phyloP scores from a whole-genome alignment of 495 filamentous ascomycete species.

The Aspergillus saccharolyticus region DNA sequence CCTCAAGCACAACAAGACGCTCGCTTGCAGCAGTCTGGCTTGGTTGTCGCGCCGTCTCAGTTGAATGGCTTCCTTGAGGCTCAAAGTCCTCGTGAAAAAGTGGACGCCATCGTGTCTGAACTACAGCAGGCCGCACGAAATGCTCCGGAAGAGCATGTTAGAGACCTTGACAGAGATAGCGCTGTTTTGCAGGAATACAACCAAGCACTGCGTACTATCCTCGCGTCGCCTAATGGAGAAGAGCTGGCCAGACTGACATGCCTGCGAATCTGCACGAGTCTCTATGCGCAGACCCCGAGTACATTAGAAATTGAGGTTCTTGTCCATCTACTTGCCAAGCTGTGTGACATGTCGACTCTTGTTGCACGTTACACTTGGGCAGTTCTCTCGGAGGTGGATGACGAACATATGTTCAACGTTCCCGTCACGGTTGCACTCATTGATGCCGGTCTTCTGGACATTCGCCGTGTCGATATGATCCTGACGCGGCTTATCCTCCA shows the following conservation, averaged over 20 bases:
- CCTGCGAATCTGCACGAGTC: slow-evolving; percentile 61
- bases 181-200: slow-evolving; percentile 60
- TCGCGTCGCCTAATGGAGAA: slow-evolving; percentile 54
- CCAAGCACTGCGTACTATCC: slow-evolving; percentile 46
- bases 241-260: slow-evolving; percentile 62
- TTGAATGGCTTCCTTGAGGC: slow-evolving; percentile 64
- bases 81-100: slow-evolving; percentile 55
- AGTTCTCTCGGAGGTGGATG: slow-evolving; percentile 59
- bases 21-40: slow-evolving; percentile 41
- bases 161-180: slow-evolving; percentile 61
- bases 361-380: slow-evolving; percentile 69
- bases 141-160: slow-evolving; percentile 63
- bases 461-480: slow-evolving; percentile 72
- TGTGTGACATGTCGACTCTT: slow-evolving; percentile 71
- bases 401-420: slow-evolving; percentile 72
- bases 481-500: slow-evolving; percentile 65
- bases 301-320: slow-evolving; percentile 76
- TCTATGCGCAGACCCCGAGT: slow-evolving; percentile 57
- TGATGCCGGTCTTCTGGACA: slow-evolving; percentile 66
- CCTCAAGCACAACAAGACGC: slow-evolving; percentile 57
- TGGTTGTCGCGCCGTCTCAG: slow-evolving; percentile 48
- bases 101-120: slow-evolving; percentile 65
- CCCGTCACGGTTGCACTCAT: slow-evolving; percentile 72
- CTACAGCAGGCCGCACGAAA: slow-evolving; percentile 60
- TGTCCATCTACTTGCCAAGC: slow-evolving; percentile 70